A percentile compares a stretch with the other conserved stretches of the same genome.
Conservation (phyloP, 768 basidiomycete genomes). For the Hypholoma fasciculare region DNA sequence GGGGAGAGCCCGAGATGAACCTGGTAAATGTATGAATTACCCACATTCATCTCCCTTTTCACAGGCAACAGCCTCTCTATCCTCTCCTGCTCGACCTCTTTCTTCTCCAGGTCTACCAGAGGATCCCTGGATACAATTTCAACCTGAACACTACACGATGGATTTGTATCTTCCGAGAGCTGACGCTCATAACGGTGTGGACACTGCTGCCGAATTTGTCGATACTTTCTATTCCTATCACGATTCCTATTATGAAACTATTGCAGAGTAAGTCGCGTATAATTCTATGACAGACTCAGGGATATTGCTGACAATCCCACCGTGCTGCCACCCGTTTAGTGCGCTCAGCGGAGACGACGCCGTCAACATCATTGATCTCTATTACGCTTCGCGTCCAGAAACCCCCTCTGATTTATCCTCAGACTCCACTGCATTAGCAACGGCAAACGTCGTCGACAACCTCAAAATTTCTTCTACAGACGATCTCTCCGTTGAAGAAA, state of each 20-base stretch:
- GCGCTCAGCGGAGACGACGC: constrained; percentile 28
- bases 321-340: not conserved
- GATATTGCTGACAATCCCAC: not conserved
- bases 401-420: constrained; percentile 4
- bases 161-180: not conserved
- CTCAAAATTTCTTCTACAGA: too few species aligned
- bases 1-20: constrained; percentile 19
- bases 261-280: constrained; percentile 12
- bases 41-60: constrained; percentile 12
- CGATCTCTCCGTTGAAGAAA: too few species aligned
- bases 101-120: not conserved
- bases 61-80: constrained; percentile 1
- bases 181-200: not conserved
- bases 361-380: constrained; percentile 28
- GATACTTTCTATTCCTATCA: constrained; percentile 16
- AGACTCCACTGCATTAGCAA: not conserved
- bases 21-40: constrained; percentile 15
- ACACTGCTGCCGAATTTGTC: constrained; percentile 19
- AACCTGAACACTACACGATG: not conserved
- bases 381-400: constrained; percentile 21
- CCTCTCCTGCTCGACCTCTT: not conserved
- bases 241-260: constrained; percentile 12
- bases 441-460: too few species aligned
- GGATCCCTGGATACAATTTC: not conserved
- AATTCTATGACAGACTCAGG: not conserved